phyloP scores from a whole-genome alignment of 768 basidiomycete species.

The Collybia sordida region DNA sequence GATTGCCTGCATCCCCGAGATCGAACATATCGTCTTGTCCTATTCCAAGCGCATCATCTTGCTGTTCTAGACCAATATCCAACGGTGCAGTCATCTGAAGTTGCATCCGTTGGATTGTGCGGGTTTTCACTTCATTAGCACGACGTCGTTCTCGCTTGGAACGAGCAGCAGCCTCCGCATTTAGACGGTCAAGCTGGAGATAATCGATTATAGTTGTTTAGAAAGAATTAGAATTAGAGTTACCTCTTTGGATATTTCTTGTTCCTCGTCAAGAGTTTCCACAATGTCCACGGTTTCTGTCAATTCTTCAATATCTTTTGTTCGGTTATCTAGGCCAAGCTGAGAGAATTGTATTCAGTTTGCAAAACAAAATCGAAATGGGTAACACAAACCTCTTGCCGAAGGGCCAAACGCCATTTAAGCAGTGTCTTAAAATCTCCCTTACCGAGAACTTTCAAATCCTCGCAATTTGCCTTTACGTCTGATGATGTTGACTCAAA shows the following conservation, averaged over 20 bases:
- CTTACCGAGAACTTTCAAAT: slow-evolving; percentile 96
- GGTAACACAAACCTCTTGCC: slow-evolving; percentile 75
- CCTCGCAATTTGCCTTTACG: slow-evolving; percentile 78
- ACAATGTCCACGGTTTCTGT: slow-evolving; percentile 70
- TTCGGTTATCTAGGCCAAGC: slow-evolving; percentile 85
- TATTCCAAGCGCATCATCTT: slow-evolving; percentile 66
- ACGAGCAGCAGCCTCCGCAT: slow-evolving; percentile 70
- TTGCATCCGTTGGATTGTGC: slow-evolving; percentile 93
- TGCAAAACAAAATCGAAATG: not conserved
- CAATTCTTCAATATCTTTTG: slow-evolving; percentile 67
- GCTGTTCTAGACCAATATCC: slow-evolving; percentile 89
- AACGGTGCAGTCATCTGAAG: slow-evolving; percentile 97
- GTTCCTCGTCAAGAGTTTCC: slow-evolving; percentile 81
- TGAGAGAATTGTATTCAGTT: slow-evolving; percentile 23
- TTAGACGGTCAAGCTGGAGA: slow-evolving; percentile 77
- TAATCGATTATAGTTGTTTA: slow-evolving; percentile 6
- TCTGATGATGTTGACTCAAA: slow-evolving; percentile 75
- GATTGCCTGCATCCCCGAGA: slow-evolving; percentile 59
- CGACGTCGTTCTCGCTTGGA: slow-evolving; percentile 79
- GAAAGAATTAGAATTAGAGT: not conserved
- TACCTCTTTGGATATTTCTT: slow-evolving; percentile 88
- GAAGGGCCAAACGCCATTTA: slow-evolving; percentile 86
- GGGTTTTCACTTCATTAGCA: slow-evolving; percentile 84
- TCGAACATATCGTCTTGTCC: slow-evolving; percentile 91
- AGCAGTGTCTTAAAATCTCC: slow-evolving; percentile 93